phyloP scores from a whole-genome alignment of 768 basidiomycete genomes.

The Boletus subparvulus region DNA sequence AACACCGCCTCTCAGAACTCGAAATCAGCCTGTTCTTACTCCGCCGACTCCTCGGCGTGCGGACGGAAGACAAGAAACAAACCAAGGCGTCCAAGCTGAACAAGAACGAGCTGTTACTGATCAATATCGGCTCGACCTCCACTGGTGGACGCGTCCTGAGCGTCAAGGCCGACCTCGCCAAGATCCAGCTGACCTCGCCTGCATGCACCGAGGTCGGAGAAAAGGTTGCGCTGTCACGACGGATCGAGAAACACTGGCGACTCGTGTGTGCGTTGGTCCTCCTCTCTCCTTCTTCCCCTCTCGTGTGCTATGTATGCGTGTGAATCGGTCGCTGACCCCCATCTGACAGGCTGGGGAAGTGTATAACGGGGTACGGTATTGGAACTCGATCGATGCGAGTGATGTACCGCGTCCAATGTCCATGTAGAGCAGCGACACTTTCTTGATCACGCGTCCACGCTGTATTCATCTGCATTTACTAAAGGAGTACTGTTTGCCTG shows the following conservation, averaged over 20 bases:
- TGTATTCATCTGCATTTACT: not conserved
- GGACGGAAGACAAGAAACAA: slow-evolving; percentile 98
- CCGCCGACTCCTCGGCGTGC: slow-evolving; percentile 94
- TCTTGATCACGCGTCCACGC: not conserved
- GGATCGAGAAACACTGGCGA: slow-evolving; percentile 99
- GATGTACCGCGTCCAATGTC: not conserved
- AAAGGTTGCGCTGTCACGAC: slow-evolving; percentile 91
- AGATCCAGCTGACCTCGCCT: slow-evolving; percentile 90
- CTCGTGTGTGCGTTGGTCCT: slow-evolving; percentile 71
- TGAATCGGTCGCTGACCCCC: not conserved
- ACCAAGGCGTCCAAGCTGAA: slow-evolving; percentile 91
- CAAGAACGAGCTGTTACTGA: slow-evolving; percentile 89
- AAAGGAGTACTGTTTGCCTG: not conserved
- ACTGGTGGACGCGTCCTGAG: slow-evolving; percentile 93
- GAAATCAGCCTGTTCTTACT: slow-evolving; percentile 94
- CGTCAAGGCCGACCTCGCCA: slow-evolving; percentile 93
- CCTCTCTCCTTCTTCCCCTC: not conserved
- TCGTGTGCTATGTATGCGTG: not conserved
- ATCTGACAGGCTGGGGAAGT: slow-evolving; percentile 61
- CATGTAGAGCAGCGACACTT: not conserved
- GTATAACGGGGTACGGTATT: slow-evolving; percentile 82
- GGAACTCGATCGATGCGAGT: slow-evolving; percentile 61
- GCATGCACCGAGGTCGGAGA: slow-evolving; percentile 97
- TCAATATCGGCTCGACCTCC: slow-evolving; percentile 98
- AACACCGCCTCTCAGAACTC: slow-evolving; percentile 52